Base-by-base conservation (phyloP, 352 stramenopile species). In the Globisporangium spiculum region DNA sequence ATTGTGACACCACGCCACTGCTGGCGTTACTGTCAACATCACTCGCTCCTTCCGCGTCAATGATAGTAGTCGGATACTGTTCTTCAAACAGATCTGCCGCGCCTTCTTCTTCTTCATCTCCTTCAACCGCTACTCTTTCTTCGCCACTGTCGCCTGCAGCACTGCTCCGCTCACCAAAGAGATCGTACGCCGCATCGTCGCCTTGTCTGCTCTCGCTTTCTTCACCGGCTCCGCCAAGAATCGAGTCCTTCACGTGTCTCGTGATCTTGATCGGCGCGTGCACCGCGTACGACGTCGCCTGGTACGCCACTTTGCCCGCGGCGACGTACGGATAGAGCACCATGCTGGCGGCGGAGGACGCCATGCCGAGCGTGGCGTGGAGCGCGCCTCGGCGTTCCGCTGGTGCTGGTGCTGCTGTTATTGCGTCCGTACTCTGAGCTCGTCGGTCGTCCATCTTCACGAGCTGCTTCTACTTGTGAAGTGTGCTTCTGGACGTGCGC, bases 321-420 rank as follows among this genome's bases (percentile, higher is more conserved):
- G 78, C 70, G 7, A 90, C 72, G 72, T 89, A 91, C 56, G 84
- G 85, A 26, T 77, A 77, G 5, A 92, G 69, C 75, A 90, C 76
- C 22, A 91, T 67, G 61, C 67, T 88, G n/a, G 84, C 84, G 6
- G 84, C 81, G 3, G 71, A 79, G 1, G 79, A 85, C 61, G 84
- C 84, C 22, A 90, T 72, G 32, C 72, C 75, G 5, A 92, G 73
- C 60, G 82, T 90, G 55, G 79, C 71, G 59, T 86, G 77, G 20
- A 92, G 68, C 59, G 73, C 70, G 26, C 60, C 30, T 22, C 41
- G 27, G 7, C 38, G 38, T 18, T 63, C 52, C 34, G n/a, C 50
- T 24, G 12, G n/a, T 36, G 59, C 10, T 27, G 12, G 1, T 41
- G 41, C 26, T 32, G 22, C 8, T 38, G 32, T 10, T 38, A 22